A percentile compares a stretch with the other conserved stretches of the same genome.
These are phyloP conservation scores for Waltiozyma sp. DNA, from an alignment of 1,139 yeast genomes.

Conservation along the genomic window DNA sequence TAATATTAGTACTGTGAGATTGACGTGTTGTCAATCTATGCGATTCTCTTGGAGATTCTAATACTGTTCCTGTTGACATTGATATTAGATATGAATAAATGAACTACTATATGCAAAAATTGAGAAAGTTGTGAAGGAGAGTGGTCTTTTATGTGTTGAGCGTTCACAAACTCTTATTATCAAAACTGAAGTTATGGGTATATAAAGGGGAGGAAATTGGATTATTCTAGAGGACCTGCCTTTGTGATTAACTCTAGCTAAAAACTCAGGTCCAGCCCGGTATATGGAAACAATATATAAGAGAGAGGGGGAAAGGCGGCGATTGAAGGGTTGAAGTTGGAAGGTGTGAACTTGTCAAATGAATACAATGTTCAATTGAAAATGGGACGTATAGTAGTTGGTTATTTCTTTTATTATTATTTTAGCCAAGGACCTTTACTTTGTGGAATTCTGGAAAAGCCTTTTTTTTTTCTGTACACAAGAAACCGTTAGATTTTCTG, in stretches of 20 bases:
- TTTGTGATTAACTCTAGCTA: conserved; percentile 2
- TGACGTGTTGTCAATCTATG: conserved; percentile 1
- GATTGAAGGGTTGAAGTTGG: neutral
- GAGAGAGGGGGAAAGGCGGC: neutral
- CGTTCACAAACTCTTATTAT: too few relatives aligned
- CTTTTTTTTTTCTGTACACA: too few relatives aligned
- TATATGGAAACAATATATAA: neutral
- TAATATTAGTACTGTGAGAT: conserved; percentile 1
- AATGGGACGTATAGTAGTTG: too few relatives aligned
- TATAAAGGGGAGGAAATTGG: too few relatives aligned
- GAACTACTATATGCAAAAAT: neutral
- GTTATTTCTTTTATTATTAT: too few relatives aligned
- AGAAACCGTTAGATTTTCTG: too few relatives aligned
- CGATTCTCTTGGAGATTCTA: conserved; percentile 8
- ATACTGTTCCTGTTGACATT: conserved; percentile 7
- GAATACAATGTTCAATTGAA: too few relatives aligned
- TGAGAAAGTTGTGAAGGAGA: too few relatives aligned
- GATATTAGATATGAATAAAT: neutral
- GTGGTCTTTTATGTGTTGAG: neutral
- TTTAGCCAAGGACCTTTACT: too few relatives aligned
- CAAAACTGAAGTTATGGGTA: too few relatives aligned
- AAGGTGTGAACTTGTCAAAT: too few relatives aligned
- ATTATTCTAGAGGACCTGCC: conserved; percentile 12
- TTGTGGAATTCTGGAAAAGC: too few relatives aligned
- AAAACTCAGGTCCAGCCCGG: conserved; percentile 16